Base-by-base conservation (phyloP, 2,329 filamentous ascomycete species). In the Phyllosticta paracitricarpa region DNA sequence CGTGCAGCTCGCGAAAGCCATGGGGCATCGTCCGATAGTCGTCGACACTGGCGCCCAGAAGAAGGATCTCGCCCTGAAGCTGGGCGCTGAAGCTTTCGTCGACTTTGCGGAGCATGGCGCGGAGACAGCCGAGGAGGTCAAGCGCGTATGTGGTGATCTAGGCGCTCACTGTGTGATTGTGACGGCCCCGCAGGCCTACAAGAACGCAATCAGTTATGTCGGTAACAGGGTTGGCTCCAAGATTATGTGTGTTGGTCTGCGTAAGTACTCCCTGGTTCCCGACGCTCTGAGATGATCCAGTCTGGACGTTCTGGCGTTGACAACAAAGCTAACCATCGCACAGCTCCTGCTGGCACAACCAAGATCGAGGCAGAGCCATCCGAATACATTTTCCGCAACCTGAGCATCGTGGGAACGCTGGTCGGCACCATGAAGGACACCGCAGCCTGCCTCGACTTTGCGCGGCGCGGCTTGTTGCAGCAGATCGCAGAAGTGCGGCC, bases 1-100 rank as follows among this genome's bases (percentile, higher is more conserved):
- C 8, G 77, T 85, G 1, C 82, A 75, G 63, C 65, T 75, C 5
- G 73, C 73, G 14, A 73, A 72, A 64, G 73, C 72, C 6, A 75
- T 75, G 73, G 86, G 72, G 1, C 81, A 80, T 2, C 80, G 77
- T 68, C 84, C 83, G 62, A 84, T 81, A 1, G 84, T 85, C 5
- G 78, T 79, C 12, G 59, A 61, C 51, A 66, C 67, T 10, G 72
- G 72, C 12, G 73, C 72, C 5, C 72, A 75, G 63, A 63, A 67
- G 9, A 52, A 28, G 14, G 59, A 28, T 5, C 25, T 61, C 24
- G n/a, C 40, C 26, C 6, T 5, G 10, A 56, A 56, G 54, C 33
- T 61, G 54, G 59, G 59, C 5, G 54, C 59, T 12, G 59, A 61
- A 28, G 40, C 19, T 2, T 61, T 61, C 19, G 12, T 61, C 10